Conservation (phyloP, 176 grass and related monocot genomes). For the Triticum urartu region DNA sequence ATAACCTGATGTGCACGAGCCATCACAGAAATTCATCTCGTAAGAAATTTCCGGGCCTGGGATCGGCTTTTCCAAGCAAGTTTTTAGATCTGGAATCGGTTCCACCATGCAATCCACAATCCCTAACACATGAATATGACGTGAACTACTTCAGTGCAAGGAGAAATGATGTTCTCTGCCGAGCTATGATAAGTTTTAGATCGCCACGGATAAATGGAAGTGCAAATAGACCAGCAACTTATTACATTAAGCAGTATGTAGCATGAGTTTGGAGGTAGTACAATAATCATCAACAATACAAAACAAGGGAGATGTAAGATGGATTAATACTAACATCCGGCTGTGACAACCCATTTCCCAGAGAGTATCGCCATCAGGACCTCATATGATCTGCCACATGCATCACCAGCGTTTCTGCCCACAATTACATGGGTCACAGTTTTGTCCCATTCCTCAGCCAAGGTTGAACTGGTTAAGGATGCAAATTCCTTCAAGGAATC, state of each 20-base stretch:
- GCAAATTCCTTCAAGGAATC: conserved; percentile 37
- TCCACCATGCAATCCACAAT: neutral
- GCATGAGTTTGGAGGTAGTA: neutral
- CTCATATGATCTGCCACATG: conserved; percentile 35
- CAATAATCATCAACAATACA: neutral
- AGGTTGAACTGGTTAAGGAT: neutral
- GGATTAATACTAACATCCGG: conserved; percentile 34
- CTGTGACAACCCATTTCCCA: conserved; percentile 43
- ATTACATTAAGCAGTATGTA: neutral
- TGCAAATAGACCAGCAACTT: neutral
- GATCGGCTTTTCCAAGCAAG: neutral
- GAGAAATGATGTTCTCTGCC: neutral
- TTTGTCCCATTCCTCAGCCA: conserved; percentile 23
- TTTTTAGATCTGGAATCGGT: conserved; percentile 5
- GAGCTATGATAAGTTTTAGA: neutral
- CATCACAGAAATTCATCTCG: conserved; percentile 15
- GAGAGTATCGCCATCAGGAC: conserved; percentile 41
- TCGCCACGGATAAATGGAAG: neutral
- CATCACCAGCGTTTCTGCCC: neutral
- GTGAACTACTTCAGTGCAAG: neutral
- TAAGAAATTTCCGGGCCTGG: conserved; percentile 19
- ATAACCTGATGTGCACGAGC: neutral
- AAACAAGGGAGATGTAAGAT: neutral
- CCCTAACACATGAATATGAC: conserved; percentile 31
- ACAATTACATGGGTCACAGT: conserved; percentile 55